These are phyloP conservation scores for Puccinia coronata DNA, from an alignment of 1,284 basidiomycete species.

Conservation along the genomic window DNA sequence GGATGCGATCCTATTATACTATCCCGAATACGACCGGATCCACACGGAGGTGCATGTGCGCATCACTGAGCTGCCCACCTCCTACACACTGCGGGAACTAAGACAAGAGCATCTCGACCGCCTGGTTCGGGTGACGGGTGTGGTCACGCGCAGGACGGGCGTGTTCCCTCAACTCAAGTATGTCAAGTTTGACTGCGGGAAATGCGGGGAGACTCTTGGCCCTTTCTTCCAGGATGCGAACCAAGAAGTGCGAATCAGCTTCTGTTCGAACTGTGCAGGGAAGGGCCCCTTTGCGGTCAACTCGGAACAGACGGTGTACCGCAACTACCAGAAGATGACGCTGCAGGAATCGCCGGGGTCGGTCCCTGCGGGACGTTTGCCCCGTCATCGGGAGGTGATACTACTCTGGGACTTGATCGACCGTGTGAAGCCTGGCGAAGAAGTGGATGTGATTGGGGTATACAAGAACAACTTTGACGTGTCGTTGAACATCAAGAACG, in stretches of 20 bases:
- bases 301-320: conserved; percentile 97
- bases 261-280: conserved; percentile 88
- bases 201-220: conserved; percentile 86
- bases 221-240: conserved; percentile 98
- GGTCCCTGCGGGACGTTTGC: conserved; percentile 98
- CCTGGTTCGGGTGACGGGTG: conserved; percentile 90
- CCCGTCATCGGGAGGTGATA: conserved; percentile 89
- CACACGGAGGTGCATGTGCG: conserved; percentile 98
- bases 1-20: conserved; percentile 90
- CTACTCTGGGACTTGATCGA: conserved; percentile 82
- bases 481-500: conserved; percentile 59
- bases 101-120: conserved; percentile 90
- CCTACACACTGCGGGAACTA: conserved; percentile 85
- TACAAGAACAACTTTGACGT: conserved; percentile 94
- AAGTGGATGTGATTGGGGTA: conserved; percentile 92
- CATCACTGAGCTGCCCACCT: conserved; percentile 87
- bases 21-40: conserved; percentile 92
- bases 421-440: conserved; percentile 87
- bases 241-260: conserved; percentile 89
- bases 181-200: conserved; percentile 96
- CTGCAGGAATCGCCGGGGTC: conserved; percentile 98
- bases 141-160: conserved; percentile 93
- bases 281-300: conserved; percentile 96
- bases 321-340: conserved; percentile 94
- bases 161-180: conserved; percentile 99